Base-by-base conservation (phyloP, 192 early-diverging fungal species). In the Geranomyces variabilis region DNA sequence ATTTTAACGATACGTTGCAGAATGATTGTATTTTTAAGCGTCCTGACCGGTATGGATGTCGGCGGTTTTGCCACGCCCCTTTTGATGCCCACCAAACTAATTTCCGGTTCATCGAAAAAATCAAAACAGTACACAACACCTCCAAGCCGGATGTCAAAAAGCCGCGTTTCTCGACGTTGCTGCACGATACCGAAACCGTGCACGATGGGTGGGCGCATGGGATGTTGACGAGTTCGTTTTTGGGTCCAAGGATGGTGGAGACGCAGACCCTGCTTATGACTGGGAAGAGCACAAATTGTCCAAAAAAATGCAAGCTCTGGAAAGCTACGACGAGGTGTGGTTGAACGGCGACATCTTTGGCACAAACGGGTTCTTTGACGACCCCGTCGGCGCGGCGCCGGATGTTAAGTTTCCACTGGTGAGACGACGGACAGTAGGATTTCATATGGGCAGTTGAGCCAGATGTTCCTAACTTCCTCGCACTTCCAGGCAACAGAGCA, bases 151-250 rank as follows among this genome's bases (percentile, higher is more conserved):
- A 30, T 64, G 62, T 21, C 62, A 64, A 29, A 36, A 45, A 22
- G 43, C 62, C 14, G 62, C 62, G 14, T 44, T 64, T n/a, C 30
- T 64, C 28, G 62, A 64, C 28, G 62, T n/a, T n/a, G 43, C 43
- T 13, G 62, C 62, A 8, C 33, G 62, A 22, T 64, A 64, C 43
- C 33, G 62, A 5, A 64, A 64, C 3, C 62, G 62, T 3, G 31
- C 62, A 41, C 36, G 43, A 4, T 64, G 62, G 62, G 36, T 64
- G 2, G 31, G 36, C 15, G 43, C 43, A 13, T 64, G 31, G 31
- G 62, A 64, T 34, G 62, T 64, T n/a, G 62, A 64, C 21, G 62
- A 64, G 62, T 64, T 64, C 21, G 36, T 64, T 13, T 64, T 64
- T 30, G 62, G 43, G 43, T 26, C 43, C 9, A 36, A 36, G 5